Base-by-base conservation (phyloP, 306 rosid species). In the Adenanthera pavonina region DNA sequence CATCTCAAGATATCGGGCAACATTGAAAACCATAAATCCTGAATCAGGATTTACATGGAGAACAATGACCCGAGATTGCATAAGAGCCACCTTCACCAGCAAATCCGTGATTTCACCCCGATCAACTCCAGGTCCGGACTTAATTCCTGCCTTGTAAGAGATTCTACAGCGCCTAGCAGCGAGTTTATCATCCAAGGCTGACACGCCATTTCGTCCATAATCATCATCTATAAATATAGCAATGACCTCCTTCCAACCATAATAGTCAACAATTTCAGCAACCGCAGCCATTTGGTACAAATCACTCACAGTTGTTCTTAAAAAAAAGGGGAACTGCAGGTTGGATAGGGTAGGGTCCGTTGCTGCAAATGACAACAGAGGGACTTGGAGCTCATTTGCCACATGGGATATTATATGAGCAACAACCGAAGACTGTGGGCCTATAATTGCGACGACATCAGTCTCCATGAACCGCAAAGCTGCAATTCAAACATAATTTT, bases 361-460 rank as follows among this genome's bases (percentile, higher is more conserved):
- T 61, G 99, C 98, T 0, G 88, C 90, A 88, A 96, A 96, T 70
- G 99, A 92, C 83, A 96, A 74, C 8, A 93, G 70, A 78, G 98
- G 99, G 74, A 94, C 97, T 73, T 84, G 85, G 70, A 96, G 97
- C 80, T 93, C 99, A 79, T 87, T 90, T n/a, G 97, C 97, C 43
- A 96, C 87, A 76, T 96, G 94, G 72, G 97, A 91, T 78, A 91
- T 80, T 77, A 91, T 87, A 86, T 93, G 99, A 3, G 98, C 95
- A 84, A 91, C 94, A 6, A 90, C 97, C 69, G 99, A 96, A 71
- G 99, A 93, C 82, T 96, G 99, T 2, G 99, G 99, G 8, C 99
- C 98, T 62, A 96, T 81, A 74, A 93, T 87, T 77, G 97, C 98
- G 7, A 92, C 54, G 3, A 79, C 88, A 81, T 91, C 92, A 56